These are phyloP conservation scores for Cardamine chenopodiifolia DNA, from an alignment of 345 rosid genomes.

Conservation along the genomic window DNA sequence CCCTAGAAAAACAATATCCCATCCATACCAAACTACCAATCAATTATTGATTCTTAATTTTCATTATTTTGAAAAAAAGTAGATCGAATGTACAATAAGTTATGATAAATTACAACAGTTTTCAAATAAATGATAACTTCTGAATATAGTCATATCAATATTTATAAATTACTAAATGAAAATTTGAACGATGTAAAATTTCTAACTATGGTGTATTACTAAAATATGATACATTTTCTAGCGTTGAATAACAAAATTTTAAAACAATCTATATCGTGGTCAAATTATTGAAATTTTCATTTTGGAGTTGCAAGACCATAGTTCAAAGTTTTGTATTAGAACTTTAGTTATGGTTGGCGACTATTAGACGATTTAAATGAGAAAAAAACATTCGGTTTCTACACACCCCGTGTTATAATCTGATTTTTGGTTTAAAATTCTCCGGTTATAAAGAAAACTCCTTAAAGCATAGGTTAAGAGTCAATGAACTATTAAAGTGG, in stretches of 20 bases:
- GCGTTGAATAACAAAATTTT: neutral
- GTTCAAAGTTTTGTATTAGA: neutral
- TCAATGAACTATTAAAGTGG: neutral
- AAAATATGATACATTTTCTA: neutral
- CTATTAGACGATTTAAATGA: no score
- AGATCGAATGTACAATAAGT: neutral
- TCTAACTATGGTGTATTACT: neutral
- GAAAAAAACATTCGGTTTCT: neutral
- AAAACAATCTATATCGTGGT: neutral
- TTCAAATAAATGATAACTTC: neutral
- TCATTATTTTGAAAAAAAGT: neutral
- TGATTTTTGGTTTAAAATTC: neutral
- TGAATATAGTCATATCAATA: neutral
- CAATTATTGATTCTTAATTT: neutral
- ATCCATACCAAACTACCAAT: slow-evolving; percentile 7
- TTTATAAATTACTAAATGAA: neutral
- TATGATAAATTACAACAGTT: neutral
- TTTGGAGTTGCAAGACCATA: neutral
- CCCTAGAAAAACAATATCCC: neutral
- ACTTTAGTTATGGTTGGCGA: neutral
- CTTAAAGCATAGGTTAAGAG: neutral
- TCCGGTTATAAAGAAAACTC: neutral
- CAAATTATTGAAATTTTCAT: neutral
- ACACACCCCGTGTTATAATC: neutral
- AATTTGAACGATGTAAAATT: neutral